Evolutionary conservation across 768 basidiomycete genomes (phyloP), one percentile per base, ranked within the genome.

Genomic region (Macrolepiota fuliginosa): DNA sequence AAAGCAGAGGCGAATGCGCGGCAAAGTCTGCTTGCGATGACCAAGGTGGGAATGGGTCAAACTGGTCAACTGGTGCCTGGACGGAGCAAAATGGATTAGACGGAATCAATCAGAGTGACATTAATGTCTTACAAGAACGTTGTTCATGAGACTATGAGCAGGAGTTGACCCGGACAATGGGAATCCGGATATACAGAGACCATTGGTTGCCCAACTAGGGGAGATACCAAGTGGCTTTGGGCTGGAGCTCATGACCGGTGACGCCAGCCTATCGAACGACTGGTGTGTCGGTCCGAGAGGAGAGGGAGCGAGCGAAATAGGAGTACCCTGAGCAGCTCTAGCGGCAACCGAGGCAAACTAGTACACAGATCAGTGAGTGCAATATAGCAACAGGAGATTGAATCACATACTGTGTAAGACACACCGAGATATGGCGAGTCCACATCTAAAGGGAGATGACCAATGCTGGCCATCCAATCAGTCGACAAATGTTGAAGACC

Each of bases 161-260:
- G 35, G 6, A 17, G 35, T 50, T 15, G 29, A 12, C 13, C 12
- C 19, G 1, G 47, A 11, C 36, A 27, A 35, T 7, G 22, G 27
- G 17, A 59, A 52, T 10, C 58, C 58, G n/a, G 36, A 24, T 10
- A 59, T 59, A 13, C 58, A 45, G 27, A 53, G 58, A 13, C 58
- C 58, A 27, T 42, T 51, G 32, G 4, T 52, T 3, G 51, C 17
- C 58, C 58, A 59, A 15, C 50, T 53, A 2, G 49, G 51, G 15
- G 58, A 53, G 12, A 32, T n/a, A 4, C 15, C 22, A 25, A 59
- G 19, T 22, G 19, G 24, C 13, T 39, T 24, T 12, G 36, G 50
- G 32, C 37, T 32, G n/a, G 46, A 17, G 19, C 10, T 17, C 7
- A 11, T 6, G 4, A 25, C 13, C 10, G 36, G n/a, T 10, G 36